Evolutionary conservation across 306 rosid genomes (phyloP).

Genomic region (Betula pendula): DNA sequence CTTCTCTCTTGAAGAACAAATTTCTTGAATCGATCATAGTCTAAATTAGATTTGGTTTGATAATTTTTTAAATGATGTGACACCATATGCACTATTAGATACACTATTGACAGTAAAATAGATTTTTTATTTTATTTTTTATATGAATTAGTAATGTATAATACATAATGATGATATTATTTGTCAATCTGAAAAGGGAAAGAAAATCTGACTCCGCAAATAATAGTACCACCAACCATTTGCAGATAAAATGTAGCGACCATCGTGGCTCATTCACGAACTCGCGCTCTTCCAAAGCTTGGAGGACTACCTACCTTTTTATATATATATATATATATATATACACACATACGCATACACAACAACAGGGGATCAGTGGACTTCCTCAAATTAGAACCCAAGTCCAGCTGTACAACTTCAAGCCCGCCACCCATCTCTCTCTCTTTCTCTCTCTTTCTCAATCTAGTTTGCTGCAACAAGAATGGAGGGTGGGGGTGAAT

Average conservation of each 20-base stretch:
- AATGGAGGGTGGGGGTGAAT: conserved; percentile 36
- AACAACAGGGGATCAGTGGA: neutral
- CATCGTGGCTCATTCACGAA: neutral
- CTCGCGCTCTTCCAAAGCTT: neutral
- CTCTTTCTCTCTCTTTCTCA: neutral
- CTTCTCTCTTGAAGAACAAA: no score
- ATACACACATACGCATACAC: neutral
- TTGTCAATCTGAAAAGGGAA: no score
- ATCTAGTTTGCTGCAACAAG: neutral
- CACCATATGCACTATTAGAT: no score
- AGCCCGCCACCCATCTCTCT: neutral
- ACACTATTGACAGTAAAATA: no score
- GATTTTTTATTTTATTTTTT: no score
- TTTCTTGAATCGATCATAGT: no score
- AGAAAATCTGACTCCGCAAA: no score
- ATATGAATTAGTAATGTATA: no score
- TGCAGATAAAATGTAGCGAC: neutral
- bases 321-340: no score
- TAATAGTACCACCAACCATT: neutral
- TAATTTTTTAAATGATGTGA: no score
- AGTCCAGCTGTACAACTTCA: neutral
- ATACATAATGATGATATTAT: no score
- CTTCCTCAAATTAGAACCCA: neutral
- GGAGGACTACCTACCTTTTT: neutral
- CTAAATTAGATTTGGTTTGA: no score